Percentiles rank a stretch among this genome's conserved stretches.
Evolutionary conservation across 2,329 filamentous ascomycete genomes (phyloP).

Genomic region (Phaeosphaeriaceae sp.): DNA sequence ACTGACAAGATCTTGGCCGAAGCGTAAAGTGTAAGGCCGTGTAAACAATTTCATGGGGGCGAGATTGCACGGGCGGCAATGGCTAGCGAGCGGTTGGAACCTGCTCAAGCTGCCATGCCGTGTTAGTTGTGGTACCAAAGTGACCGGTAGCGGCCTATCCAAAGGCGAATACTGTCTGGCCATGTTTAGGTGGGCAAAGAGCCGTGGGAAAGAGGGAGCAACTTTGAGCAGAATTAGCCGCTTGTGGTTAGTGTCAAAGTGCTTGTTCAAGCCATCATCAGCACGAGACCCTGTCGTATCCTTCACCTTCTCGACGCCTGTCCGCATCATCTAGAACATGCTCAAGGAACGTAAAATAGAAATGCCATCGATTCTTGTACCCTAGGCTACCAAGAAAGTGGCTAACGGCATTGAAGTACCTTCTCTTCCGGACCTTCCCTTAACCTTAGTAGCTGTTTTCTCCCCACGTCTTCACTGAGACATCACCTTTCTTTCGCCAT

Average conservation of each 20-base stretch:
- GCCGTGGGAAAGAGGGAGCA: constrained; percentile 23
- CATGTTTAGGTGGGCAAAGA: constrained; percentile 18
- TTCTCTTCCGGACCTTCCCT: neutral
- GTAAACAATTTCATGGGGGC: constrained; percentile 10
- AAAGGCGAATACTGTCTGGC: constrained; percentile 11
- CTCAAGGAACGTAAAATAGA: neutral
- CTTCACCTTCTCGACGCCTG: constrained; percentile 12
- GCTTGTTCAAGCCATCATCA: constrained; percentile 21
- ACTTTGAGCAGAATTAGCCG: constrained; percentile 39
- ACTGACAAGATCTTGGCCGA: constrained; percentile 37
- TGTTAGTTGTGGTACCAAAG: neutral
- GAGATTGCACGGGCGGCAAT: neutral
- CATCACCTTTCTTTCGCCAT: neutral
- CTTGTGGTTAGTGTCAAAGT: constrained; percentile 23
- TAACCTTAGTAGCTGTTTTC: constrained; percentile 1
- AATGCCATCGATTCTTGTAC: neutral
- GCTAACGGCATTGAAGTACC: constrained; percentile 10
- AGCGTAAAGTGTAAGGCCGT: constrained; percentile 35
- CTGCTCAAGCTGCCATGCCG: neutral
- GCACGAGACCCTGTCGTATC: constrained; percentile 10
- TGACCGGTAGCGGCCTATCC: constrained; percentile 3
- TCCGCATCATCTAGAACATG: neutral
- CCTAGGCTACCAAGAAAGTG: constrained; percentile 9
- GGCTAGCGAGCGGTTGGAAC: neutral
- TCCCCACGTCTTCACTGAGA: neutral